Conservation (phyloP, 1,284 basidiomycete species). For the Marasmius fiardii region DNA sequence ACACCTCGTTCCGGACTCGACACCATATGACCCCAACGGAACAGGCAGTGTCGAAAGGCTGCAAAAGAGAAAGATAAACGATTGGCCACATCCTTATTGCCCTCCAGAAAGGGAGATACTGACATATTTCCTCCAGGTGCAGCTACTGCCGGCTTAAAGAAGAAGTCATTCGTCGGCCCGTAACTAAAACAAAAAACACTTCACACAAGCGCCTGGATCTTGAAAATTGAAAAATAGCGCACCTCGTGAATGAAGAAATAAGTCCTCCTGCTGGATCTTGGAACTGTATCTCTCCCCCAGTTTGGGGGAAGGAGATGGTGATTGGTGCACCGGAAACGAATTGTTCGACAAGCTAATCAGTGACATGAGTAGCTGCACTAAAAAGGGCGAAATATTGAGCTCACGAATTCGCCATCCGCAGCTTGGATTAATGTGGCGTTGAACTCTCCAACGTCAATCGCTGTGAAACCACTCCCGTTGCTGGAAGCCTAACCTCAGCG, state of each 20-base stretch:
- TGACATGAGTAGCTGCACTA: neutral
- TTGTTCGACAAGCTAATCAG: slow-evolving; percentile 33
- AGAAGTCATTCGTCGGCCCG: slow-evolving; percentile 60
- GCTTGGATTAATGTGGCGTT: slow-evolving; percentile 37
- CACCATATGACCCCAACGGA: slow-evolving; percentile 7
- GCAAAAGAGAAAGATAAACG: slow-evolving; percentile 23
- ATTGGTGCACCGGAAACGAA: slow-evolving; percentile 32
- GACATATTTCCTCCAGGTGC: slow-evolving; percentile 64
- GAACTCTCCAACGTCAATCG: slow-evolving; percentile 40
- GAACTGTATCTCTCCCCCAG: slow-evolving; percentile 30
- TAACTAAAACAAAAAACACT: slow-evolving; percentile 28
- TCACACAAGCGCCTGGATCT: neutral
- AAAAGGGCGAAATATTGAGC: neutral
- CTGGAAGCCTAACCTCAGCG: slow-evolving; percentile 22
- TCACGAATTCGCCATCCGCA: slow-evolving; percentile 22
- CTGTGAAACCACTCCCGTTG: slow-evolving; percentile 40
- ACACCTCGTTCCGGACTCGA: slow-evolving; percentile 33
- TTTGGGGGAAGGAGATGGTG: slow-evolving; percentile 50
- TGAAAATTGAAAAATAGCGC: neutral
- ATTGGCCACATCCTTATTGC: slow-evolving; percentile 39
- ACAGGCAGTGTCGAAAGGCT: slow-evolving; percentile 7
- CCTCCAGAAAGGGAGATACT: slow-evolving; percentile 43
- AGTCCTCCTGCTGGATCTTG: slow-evolving; percentile 49
- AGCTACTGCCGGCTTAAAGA: slow-evolving; percentile 52
- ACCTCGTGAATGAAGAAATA: slow-evolving; percentile 50